These are phyloP conservation scores for Gamarada debralockiae DNA, from an alignment of 495 filamentous ascomycete genomes.

Conservation along the genomic window DNA sequence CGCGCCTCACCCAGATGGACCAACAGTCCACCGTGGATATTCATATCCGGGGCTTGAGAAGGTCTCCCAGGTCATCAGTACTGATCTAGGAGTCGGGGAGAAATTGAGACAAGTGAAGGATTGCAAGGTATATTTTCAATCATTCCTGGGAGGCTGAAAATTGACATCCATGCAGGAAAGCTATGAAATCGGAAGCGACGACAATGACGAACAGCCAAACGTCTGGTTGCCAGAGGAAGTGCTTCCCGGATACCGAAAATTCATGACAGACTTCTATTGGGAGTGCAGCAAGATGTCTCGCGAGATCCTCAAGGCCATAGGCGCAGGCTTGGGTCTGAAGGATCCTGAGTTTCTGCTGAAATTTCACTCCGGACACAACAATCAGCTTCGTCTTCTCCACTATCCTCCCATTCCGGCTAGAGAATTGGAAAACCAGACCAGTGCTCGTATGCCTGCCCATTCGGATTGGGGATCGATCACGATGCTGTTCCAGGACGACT, in stretches of 20 bases:
- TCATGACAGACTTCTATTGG: constrained; percentile 56
- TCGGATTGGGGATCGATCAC: constrained; percentile 48
- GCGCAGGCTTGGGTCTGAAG: constrained; percentile 51
- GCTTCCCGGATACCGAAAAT: constrained; percentile 56
- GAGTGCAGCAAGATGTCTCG: constrained; percentile 42
- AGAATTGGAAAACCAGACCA: constrained; percentile 37
- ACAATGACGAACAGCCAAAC: constrained; percentile 53
- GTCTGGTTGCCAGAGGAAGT: constrained; percentile 57
- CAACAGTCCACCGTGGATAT: constrained; percentile 58
- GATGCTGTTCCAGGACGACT: constrained; percentile 47
- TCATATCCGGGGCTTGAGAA: constrained; percentile 64
- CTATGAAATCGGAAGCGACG: constrained; percentile 62
- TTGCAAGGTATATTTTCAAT: constrained; percentile 14
- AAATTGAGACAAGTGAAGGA: constrained; percentile 37
- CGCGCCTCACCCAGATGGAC: constrained; percentile 58
- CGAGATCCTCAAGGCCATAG: constrained; percentile 44
- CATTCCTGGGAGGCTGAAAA: not conserved
- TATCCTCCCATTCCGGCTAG: constrained; percentile 56
- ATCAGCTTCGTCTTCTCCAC: constrained; percentile 62
- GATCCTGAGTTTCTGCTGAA: constrained; percentile 46
- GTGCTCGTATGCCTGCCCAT: constrained; percentile 51
- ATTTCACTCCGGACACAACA: constrained; percentile 54
- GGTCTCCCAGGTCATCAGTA: constrained; percentile 54
- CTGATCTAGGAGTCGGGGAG: constrained; percentile 37
- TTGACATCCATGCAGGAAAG: constrained; percentile 44